phyloP scores from a whole-genome alignment of 441 rosid genomes.

The Daphne laureola region DNA sequence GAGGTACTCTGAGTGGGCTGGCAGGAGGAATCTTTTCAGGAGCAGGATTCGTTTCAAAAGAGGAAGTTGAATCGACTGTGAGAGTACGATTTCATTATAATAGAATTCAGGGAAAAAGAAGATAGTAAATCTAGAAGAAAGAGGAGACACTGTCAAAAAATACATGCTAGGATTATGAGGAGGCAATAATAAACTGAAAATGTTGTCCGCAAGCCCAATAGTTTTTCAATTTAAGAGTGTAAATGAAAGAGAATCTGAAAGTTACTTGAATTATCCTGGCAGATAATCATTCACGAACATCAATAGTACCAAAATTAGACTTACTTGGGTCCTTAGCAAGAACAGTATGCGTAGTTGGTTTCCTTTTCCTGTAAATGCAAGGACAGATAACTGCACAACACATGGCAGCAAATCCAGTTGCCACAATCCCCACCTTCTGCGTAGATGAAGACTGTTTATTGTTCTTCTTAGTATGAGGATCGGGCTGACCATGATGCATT shows the following conservation, averaged over 20 bases:
- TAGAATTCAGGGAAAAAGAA: no score
- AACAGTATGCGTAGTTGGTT: conserved; percentile 49
- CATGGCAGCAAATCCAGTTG: conserved; percentile 43
- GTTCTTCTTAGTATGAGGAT: conserved; percentile 17
- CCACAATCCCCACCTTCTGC: conserved; percentile 32
- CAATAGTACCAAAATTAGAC: conserved; percentile 14
- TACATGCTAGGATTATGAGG: conserved; percentile 5
- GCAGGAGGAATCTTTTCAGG: conserved; percentile 61
- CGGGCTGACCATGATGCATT: conserved; percentile 7
- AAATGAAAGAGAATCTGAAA: neutral
- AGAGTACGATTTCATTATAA: conserved; percentile 19
- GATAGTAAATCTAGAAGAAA: no score
- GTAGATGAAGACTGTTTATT: conserved; percentile 14
- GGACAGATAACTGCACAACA: conserved; percentile 59
- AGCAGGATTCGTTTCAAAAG: conserved; percentile 42
- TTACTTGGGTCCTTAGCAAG: conserved; percentile 59
- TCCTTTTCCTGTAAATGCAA: conserved; percentile 59
- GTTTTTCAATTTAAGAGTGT: neutral
- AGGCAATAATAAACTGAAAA: neutral
- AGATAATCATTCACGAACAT: conserved; percentile 4
- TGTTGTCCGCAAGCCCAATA: neutral
- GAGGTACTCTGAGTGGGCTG: conserved; percentile 69
- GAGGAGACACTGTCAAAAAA: neutral
- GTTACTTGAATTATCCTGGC: neutral
- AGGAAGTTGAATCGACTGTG: conserved; percentile 57